Conservation (phyloP, 2,329 filamentous ascomycete species). For the Cladosporium austrohemisphaericum region DNA sequence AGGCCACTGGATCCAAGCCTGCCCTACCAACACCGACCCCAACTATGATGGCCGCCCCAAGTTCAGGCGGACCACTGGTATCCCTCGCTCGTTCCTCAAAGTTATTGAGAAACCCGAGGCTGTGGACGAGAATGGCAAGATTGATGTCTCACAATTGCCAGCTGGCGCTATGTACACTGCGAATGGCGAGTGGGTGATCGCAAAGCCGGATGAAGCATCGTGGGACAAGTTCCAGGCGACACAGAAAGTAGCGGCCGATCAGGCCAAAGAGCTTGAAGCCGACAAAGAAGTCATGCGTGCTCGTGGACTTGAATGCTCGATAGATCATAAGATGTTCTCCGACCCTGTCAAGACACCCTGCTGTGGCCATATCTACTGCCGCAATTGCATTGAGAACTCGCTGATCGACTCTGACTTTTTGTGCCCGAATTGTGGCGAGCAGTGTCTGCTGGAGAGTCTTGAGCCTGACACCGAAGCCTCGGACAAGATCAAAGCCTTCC, state of each 20-base stretch:
- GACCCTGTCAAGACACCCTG: constrained; percentile 99
- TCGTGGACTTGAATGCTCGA: constrained; percentile 82
- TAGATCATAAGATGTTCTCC: constrained; percentile 98
- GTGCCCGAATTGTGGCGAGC: constrained; percentile 88
- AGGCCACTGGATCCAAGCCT: constrained; percentile 96
- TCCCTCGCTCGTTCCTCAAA: constrained; percentile 90
- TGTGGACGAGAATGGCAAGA: constrained; percentile 67
- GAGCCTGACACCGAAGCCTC: constrained; percentile 79
- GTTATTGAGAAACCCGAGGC: constrained; percentile 88
- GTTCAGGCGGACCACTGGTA: constrained; percentile 94
- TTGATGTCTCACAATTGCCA: constrained; percentile 75
- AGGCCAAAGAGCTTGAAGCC: constrained; percentile 67
- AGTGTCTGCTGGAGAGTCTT: constrained; percentile 89
- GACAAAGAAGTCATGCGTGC: constrained; percentile 85
- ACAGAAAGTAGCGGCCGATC: constrained; percentile 77
- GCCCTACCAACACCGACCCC: constrained; percentile 96
- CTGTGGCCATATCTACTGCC: constrained; percentile 97
- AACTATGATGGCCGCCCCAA: constrained; percentile 90
- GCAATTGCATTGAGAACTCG: constrained; percentile 98
- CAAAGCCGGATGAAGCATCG: constrained; percentile 87
- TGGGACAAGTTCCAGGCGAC: constrained; percentile 98
- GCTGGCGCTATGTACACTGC: constrained; percentile 96
- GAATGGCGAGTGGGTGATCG: constrained; percentile 95
- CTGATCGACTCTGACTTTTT: constrained; percentile 97
- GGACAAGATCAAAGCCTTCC: constrained; percentile 76